Conservation (phyloP, 164 flowering plant species). For the Litsea cubeba region DNA sequence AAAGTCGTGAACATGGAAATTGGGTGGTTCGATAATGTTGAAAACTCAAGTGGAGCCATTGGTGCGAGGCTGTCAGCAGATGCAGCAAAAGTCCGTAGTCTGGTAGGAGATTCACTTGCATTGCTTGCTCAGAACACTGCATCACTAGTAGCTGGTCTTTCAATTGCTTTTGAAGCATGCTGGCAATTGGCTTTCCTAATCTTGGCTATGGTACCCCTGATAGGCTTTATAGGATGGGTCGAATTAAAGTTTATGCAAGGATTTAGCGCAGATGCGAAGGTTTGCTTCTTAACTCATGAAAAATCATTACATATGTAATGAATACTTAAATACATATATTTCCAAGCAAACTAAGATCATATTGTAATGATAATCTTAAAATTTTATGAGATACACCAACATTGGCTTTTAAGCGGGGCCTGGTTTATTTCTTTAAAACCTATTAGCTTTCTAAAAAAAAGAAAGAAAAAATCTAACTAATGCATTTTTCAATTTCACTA, state of each 20-base stretch:
- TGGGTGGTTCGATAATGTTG: slow-evolving; percentile 27
- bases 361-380: background rate
- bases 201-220: slow-evolving; percentile 33
- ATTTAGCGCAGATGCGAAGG: slow-evolving; percentile 45
- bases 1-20: slow-evolving; percentile 29
- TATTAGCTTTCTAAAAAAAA: background rate
- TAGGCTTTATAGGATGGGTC: slow-evolving; percentile 28
- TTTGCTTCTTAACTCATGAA: slow-evolving; percentile 1
- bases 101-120: slow-evolving; percentile 44
- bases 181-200: slow-evolving; percentile 40
- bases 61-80: slow-evolving; percentile 47
- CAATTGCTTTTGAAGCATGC: slow-evolving; percentile 34
- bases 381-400: background rate
- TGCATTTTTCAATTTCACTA: background rate
- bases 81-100: slow-evolving; percentile 28
- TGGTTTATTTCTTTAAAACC: background rate
- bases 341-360: background rate
- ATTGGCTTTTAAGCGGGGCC: background rate
- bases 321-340: too few relatives aligned
- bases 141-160: slow-evolving; percentile 31
- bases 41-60: slow-evolving; percentile 38
- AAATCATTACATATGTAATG: too few relatives aligned
- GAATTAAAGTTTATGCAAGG: slow-evolving; percentile 38
- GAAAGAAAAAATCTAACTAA: background rate
- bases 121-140: slow-evolving; percentile 34